A percentile compares a stretch with the other conserved stretches of the same genome.
Evolutionary conservation across 1,139 yeast genomes (phyloP).

Genomic region (Citeromyces hawaiiensis): DNA sequence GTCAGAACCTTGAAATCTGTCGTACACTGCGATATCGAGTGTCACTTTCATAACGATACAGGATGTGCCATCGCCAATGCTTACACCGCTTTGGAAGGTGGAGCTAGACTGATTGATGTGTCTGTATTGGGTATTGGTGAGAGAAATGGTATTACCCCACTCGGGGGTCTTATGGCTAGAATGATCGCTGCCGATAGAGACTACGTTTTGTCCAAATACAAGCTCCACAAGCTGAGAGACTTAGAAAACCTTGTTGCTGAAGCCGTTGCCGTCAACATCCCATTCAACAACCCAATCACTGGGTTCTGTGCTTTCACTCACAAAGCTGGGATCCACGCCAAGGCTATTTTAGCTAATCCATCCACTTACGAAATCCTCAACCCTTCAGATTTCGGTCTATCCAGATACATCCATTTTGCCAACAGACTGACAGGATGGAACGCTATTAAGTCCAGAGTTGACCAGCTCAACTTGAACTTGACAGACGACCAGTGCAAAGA

Average conservation of each 20-base stretch:
- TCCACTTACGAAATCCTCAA: slow-evolving; percentile 93
- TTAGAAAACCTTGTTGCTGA: slow-evolving; percentile 93
- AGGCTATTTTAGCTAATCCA: slow-evolving; percentile 96
- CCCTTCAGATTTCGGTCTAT: slow-evolving; percentile 90
- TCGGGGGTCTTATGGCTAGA: slow-evolving; percentile 97
- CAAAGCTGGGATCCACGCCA: slow-evolving; percentile 99
- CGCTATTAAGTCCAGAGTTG: slow-evolving; percentile 96
- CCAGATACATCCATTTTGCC: slow-evolving; percentile 94
- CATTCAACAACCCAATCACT: slow-evolving; percentile 97
- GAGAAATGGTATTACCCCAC: slow-evolving; percentile 96
- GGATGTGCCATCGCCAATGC: slow-evolving; percentile 99
- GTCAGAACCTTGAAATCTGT: slow-evolving; percentile 88
- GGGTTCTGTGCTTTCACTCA: slow-evolving; percentile 99
- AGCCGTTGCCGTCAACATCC: slow-evolving; percentile 92
- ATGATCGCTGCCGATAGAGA: slow-evolving; percentile 99
- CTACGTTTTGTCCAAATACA: slow-evolving; percentile 88
- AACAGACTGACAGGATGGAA: slow-evolving; percentile 87
- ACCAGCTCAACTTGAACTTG: slow-evolving; percentile 82
- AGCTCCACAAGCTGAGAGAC: slow-evolving; percentile 91
- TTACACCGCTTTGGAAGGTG: slow-evolving; percentile 95
- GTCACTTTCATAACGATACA: slow-evolving; percentile 98
- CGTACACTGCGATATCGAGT: slow-evolving; percentile 93
- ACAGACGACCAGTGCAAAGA: slow-evolving; percentile 93
- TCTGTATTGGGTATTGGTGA: slow-evolving; percentile 97
- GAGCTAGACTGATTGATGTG: slow-evolving; percentile 90